phyloP scores from a whole-genome alignment of 1,139 yeast genomes.

The Candida pseudoviswanathii region DNA sequence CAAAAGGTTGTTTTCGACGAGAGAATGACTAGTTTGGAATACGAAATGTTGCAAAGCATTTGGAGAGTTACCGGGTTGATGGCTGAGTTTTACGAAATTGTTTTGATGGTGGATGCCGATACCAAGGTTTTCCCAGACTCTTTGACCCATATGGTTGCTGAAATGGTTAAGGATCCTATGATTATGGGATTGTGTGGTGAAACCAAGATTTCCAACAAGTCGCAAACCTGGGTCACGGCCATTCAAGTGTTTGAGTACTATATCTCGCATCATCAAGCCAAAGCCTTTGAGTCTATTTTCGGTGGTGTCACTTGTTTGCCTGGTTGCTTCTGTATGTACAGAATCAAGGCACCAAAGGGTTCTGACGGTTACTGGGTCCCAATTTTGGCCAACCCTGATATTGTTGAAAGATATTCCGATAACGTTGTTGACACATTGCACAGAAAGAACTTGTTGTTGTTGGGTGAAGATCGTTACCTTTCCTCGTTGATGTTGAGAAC shows the following conservation, averaged over 20 bases:
- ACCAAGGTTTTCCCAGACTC: conserved; percentile 91
- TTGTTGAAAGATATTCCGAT: conserved; percentile 92
- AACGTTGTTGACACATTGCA: conserved; percentile 87
- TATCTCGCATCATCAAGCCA: conserved; percentile 94
- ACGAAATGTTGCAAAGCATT: conserved; percentile 73
- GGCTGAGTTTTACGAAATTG: conserved; percentile 83
- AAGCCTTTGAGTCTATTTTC: conserved; percentile 93
- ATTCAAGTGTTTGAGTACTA: conserved; percentile 96
- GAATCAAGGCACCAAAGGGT: conserved; percentile 93
- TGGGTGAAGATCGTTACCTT: conserved; percentile 93
- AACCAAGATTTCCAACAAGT: conserved; percentile 89
- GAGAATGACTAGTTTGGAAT: conserved; percentile 94
- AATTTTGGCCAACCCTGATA: conserved; percentile 91
- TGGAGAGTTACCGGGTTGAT: conserved; percentile 89
- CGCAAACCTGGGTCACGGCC: conserved; percentile 87
- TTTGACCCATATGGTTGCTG: conserved; percentile 88
- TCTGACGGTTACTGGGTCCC: conserved; percentile 95
- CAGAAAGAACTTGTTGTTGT: conserved; percentile 79
- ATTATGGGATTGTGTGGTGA: conserved; percentile 98
- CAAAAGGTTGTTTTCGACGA: conserved; percentile 93
- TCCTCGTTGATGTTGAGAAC: conserved; percentile 89
- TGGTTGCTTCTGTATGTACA: conserved; percentile 95
- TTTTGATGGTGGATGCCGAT: conserved; percentile 97
- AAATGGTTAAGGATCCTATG: conserved; percentile 86
- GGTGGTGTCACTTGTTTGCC: conserved; percentile 98